Conservation (phyloP, 2,329 filamentous ascomycete species). For the Fusarium mundagurra region DNA sequence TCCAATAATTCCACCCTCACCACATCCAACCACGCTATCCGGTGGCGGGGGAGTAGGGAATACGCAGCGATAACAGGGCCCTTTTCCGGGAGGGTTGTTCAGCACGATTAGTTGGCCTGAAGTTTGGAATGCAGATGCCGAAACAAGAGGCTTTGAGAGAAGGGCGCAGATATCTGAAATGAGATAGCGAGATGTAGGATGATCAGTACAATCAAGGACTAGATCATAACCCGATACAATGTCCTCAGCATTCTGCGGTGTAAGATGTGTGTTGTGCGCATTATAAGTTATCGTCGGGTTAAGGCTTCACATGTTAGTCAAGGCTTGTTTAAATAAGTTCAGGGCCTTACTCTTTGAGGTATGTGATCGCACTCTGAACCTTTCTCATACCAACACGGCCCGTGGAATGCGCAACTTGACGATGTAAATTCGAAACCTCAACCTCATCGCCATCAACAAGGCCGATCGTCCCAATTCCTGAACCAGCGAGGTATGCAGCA, state of each 20-base stretch:
- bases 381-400: conserved; percentile 78
- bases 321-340: background rate
- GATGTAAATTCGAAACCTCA: conserved; percentile 90
- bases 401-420: conserved; percentile 85
- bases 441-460: conserved; percentile 89
- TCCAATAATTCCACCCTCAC: conserved; percentile 91
- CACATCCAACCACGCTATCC: conserved; percentile 84
- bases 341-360: conserved; percentile 58
- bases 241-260: conserved; percentile 71
- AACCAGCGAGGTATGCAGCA: conserved; percentile 89
- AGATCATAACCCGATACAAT: conserved; percentile 80
- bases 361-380: conserved; percentile 77
- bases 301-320: conserved; percentile 57
- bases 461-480: conserved; percentile 85
- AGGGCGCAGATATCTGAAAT: conserved; percentile 91
- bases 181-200: conserved; percentile 89
- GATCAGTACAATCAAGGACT: conserved; percentile 94
- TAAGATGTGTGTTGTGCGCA: conserved; percentile 71
- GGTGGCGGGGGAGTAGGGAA: conserved; percentile 89
- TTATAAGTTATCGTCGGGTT: conserved; percentile 77
- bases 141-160: conserved; percentile 81
- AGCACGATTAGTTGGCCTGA: conserved; percentile 92
- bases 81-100: conserved; percentile 79
- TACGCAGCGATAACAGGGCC: conserved; percentile 93
- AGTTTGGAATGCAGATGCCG: conserved; percentile 86